Base-by-base conservation (phyloP, 2,329 filamentous ascomycete species). In the Amylocarpus encephaloides region DNA sequence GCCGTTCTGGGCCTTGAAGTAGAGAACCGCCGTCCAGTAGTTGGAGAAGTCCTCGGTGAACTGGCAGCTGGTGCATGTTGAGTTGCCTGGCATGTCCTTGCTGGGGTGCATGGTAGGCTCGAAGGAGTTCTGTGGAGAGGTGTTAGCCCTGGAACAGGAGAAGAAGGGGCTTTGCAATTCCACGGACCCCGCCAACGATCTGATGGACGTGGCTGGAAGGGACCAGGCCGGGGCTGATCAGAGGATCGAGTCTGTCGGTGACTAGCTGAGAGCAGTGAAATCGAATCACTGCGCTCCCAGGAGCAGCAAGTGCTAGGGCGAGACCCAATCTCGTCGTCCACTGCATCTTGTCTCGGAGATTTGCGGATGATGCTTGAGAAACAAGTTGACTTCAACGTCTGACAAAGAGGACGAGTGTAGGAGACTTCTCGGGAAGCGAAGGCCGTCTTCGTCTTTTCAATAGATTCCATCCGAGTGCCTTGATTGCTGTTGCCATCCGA, bases 11-110 rank as follows among this genome's bases (percentile, higher is more conserved):
- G 64, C 60, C 16, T 53, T 39, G 52, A 63, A 66, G 41, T 60
- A 66, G 9, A 66, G 22, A 2, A 59, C 54, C 3, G 64, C 62
- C 10, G 62, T 66, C 62, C 62, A 65, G 49, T 66, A 66, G 45
- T 66, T 66, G 30, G 64, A 66, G 35, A 63, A 63, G 56, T 67
- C 65, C 48, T 69, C 65, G 3, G 59, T 58, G 50, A 68, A 68
- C 34, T 59, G 54, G 52, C 64, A 66, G 2, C 60, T 60, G 13
- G 64, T 66, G 56, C 64, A 66, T 1, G 57, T 64, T 2, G 62
- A 61, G 41, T 59, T 49, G 2, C 64, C 36, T 41, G 63, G 62
- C 46, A 64, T 58, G 33, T 62, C 58, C 6, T 41, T 19, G 19
- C 49, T 48, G 2, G 48, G 45, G 1, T 58, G 60, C 70, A 71